Base-by-base conservation (phyloP, 2,329 filamentous ascomycete genomes). In the Talaromyces sp. region DNA sequence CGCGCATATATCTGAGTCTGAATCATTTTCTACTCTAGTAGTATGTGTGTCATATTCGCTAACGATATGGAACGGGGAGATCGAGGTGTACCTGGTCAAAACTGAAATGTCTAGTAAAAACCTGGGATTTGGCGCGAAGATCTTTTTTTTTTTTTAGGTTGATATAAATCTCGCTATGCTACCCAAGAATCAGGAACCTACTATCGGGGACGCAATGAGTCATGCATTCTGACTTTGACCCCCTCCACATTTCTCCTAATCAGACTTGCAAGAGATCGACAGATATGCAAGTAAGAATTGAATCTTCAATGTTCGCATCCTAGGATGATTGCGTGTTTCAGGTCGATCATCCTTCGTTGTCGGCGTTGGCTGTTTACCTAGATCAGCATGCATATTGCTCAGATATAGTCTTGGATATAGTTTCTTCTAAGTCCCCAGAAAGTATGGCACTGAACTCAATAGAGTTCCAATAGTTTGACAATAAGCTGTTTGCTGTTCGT, bases 401-500 rank as follows among this genome's bases (percentile, higher is more conserved):
- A 25, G 9, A 16, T 33, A 52, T 52, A 60, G 33, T 21, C 21
- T 39, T 37, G 11, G 21, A 52, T 25, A 50, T 25, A 52, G 14
- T 52, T 59, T 52, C 21, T 14, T 54, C 18, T 21, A 35, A 37
- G 31, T 11, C 21, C n/a, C 16, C 5, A 2, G 9, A 21, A 57
- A 50, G 31, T 40, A 16, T 46, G 37, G 39, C n/a, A 58, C 3
- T 1, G 11, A 50, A 58, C 3, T 33, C 16, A 18, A 48, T 57
- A 39, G 18, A 57, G n/a, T 62, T 55, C 39, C 31, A 62, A 62
- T 62, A 50, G 52, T 62, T 18, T 31, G 18, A 54, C 7, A 37
- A 48, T 52, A 21, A 21, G 16, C 21, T 50, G 42, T 28, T 31
- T 25, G 21, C 21, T 58, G 55, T 21, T 7, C 14, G 56, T 33